Evolutionary conservation across 306 rosid species (phyloP), one percentile per base, ranked within the genome.

Genomic region (Albizia julibrissin): DNA sequence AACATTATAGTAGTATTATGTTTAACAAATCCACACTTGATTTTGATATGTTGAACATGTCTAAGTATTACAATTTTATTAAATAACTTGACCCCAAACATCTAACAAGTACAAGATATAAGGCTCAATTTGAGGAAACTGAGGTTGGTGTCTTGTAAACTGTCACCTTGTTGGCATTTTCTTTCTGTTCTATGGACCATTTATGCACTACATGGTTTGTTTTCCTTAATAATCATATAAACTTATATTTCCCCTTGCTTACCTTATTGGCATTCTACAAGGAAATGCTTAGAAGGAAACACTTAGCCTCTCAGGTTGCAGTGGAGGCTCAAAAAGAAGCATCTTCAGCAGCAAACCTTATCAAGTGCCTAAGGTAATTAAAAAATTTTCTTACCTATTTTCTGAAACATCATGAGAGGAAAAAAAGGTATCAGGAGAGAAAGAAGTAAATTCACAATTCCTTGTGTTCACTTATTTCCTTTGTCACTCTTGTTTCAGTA

Each of bases 321-420:
- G 74, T 81, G 81, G 97, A 93, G 86, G 98, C 99, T 84, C 98
- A 96, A 81, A 92, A 92, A 75, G 98, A 96, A 87, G 97, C 94
- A 81, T 79, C 90, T 21, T 87, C 85, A 58, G 97, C 99, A 78
- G 88, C 97, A 78, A 83, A 61, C 69, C 84, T 90, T 70, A 89
- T 91, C 82, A 93, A 86, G 87, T 91, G 97, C 81, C 89, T 93
- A 66, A 90, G 91, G 99, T 96, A 92, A 58, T 56, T 27, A 29
- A 14, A 66, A 42, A 21, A 15, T 12, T 76, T 76, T 70, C n/a
- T 22, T 19, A 73, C 19, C 26, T n/a, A 84, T 66, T 72, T 56
- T 26, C 22, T 46, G 49, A 40, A 46, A 62, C 52, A 12, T 58
- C 31, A 42, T 69, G 10, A 12, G 50, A 58, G 7, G 14, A 8